Evolutionary conservation across 176 grass and related monocot genomes (phyloP), one percentile per base, ranked within the genome.

Genomic region (Oryza longistaminata): DNA sequence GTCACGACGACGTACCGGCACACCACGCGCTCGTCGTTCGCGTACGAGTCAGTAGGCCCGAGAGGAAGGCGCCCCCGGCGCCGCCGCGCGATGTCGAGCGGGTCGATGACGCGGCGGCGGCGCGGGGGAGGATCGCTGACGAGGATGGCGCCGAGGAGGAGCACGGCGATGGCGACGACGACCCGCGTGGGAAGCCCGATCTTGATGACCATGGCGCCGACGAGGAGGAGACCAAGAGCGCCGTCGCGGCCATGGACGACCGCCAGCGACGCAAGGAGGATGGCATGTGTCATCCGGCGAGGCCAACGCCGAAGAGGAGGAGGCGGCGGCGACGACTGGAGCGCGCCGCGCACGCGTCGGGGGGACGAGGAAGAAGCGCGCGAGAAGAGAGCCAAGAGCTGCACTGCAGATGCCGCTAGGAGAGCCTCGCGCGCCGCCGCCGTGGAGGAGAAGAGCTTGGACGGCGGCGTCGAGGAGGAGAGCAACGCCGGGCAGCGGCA

Each of bases 401-500:
- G 67, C 71, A 69, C 66, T 83, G 66, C 80, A 85, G 81, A 74
- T 85, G 88, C 69, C 71, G 35, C 74, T 49, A 12, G 64, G 49
- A 5, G 86, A 86, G 55, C 2, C 29, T 35, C 34, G 34, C 34
- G 34, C 5, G 83, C 2, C 6, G 39, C 22, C 6, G 78, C 60
- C 12, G 91, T 87, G 31, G 92, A 89, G 76, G 96, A 92, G 89
- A 83, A 86, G 78, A 91, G 76, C 74, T n/a, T 95, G 37, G 93
- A 95, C 17, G 91, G 93, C 37, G 93, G 91, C 78, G 76, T 90
- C 39, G 90, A 94, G 81, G 91, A 94, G 75, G 83, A 88, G 78
- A 95, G 85, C 91, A 83, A 71, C 24, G 85, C 66, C 11, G 72
- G 85, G 77, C 91, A 92, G 87, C 85, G 85, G 70, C 92, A 70